Evolutionary conservation across 768 basidiomycete species (phyloP), one percentile per base, ranked within the genome.

Genomic region (Boletus fagicola): DNA sequence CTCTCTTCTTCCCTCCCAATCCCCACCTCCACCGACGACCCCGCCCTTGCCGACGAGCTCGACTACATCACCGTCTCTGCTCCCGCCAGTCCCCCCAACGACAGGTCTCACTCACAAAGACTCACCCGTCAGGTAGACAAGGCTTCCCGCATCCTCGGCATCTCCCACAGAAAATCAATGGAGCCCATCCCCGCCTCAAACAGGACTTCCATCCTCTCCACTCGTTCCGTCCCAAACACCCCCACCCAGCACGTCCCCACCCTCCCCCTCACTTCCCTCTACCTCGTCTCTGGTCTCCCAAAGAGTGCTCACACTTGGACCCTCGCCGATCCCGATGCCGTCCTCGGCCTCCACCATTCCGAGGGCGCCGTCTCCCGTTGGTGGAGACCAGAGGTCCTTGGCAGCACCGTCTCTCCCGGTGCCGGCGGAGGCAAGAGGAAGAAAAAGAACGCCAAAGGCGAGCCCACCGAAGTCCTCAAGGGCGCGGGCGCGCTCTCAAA

Each of bases 291-390:
- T 1, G 93, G 94, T 12, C 81, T 96, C 31, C 90, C 92, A 18
- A 94, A 94, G 72, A 87, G 87, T 31, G 91, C 92, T 1, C 85
- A 91, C 70, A 92, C 89, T 12, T 95, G 94, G 92, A 90, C 90
- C 18, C 82, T 93, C 44, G 87, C 90, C 0, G 93, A 94, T 70
- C 86, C 87, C 0, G 90, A 92, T 70, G 82, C 90, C 1, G 87
- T 92, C 51, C 74, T 88, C 49, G 91, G 90, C 48, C 79, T 94
- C 50, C 85, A 90, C 65, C 93, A 95, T 66, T 79, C 82, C 42
- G 90, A 92, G 45, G 88, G 90, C 56, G 93, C 92, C 50, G 92
- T 94, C 54, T 85, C 81, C 62, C 82, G 92, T 47, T 94, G 90
- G 86, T 95, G 92, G 92, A 77, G 92, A 46, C 88, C 94, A 45